phyloP scores from a whole-genome alignment of 768 basidiomycete species.

The Neoboletus subvelutipes region DNA sequence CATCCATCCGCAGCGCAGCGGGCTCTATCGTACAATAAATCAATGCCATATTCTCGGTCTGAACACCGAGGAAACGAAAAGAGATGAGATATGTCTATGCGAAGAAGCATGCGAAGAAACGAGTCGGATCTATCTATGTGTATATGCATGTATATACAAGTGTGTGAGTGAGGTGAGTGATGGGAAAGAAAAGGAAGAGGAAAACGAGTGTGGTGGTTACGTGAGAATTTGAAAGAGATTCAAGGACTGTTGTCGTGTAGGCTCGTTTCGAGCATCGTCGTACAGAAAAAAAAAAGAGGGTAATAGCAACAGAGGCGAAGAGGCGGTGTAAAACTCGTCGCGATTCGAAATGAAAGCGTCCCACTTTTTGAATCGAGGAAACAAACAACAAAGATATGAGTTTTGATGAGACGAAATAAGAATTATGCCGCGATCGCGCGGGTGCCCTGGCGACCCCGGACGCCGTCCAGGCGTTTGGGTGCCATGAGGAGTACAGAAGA shows the following conservation, averaged over 20 bases:
- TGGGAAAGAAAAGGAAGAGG: conserved; percentile 3
- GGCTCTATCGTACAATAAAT: conserved; percentile 37
- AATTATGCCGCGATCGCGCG: conserved; percentile 17
- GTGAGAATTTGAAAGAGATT: conserved; percentile 5
- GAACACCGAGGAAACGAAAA: conserved; percentile 9
- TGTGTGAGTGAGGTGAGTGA: conserved; percentile 29
- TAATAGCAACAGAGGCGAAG: conserved; percentile 1
- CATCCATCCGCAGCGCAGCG: conserved; percentile 28
- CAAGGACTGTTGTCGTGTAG: conserved; percentile 26
- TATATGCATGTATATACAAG: conserved; percentile 39
- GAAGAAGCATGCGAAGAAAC: conserved; percentile 25
- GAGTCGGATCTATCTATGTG: conserved; percentile 34
- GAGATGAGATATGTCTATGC: conserved; percentile 29
- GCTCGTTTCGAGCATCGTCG: conserved; percentile 20
- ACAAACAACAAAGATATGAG: conserved; percentile 5
- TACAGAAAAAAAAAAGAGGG: conserved; percentile 1
- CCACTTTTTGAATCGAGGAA: conserved; percentile 10
- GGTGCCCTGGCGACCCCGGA: conserved; percentile 17
- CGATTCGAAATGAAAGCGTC: conserved; percentile 23
- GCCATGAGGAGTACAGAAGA: conserved; percentile 35
- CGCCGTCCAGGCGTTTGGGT: conserved; percentile 17
- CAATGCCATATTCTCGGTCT: conserved; percentile 33
- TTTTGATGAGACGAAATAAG: neutral
- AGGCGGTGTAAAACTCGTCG: conserved; percentile 17
- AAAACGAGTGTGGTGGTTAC: conserved; percentile 29